Base-by-base conservation (phyloP, 2,329 filamentous ascomycete species). In the Aspergillus thermomutatus region DNA sequence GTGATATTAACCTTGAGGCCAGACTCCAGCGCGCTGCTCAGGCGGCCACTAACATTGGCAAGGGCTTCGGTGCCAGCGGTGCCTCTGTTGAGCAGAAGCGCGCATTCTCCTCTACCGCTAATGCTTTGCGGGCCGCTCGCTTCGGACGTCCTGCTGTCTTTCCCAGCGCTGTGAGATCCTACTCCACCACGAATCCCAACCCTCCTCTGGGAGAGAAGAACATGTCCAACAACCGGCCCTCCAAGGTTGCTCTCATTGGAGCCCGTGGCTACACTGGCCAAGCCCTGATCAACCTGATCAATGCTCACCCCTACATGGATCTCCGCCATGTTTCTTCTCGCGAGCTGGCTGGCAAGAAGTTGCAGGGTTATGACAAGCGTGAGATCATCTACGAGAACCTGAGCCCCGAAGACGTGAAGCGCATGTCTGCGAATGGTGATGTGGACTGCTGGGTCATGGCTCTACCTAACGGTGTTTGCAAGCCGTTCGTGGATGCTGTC, bases 371-470 rank as follows among this genome's bases (percentile, higher is more conserved):
- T 74, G 86, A 85, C 68, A 97, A 97, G 83, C 86, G 89, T 61
- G 87, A 95, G 59, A 90, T 99, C 64, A 91, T 86, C 61, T 99
- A 99, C 76, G 91, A 96, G 75, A 96, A 92, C 73, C 81, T 97
- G 47, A 87, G 84, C 55, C 85, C 91, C 6, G 93, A 97, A 63
- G 93, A 97, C 64, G 87, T 96, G 11, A 86, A 87, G 61, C 83
- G 87, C 56, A 91, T 97, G 84, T 90, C 94, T 60, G 87, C 89
- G 72, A 86, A 88, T 31, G 89, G 90, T 52, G 85, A 92, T 68
- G 87, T 97, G 50, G 93, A 97, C 78, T 94, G 90, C 77, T 97
- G 92, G 92, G 90, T 97, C 47, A 94, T 97, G 90, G 94, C 94
- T 37, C 85, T 97, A 28, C 94, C 93, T 47, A 99, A 97, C 70